Evolutionary conservation across 23 red algal genomes (phyloP).

Genomic region (Gracilaria domingensis): DNA sequence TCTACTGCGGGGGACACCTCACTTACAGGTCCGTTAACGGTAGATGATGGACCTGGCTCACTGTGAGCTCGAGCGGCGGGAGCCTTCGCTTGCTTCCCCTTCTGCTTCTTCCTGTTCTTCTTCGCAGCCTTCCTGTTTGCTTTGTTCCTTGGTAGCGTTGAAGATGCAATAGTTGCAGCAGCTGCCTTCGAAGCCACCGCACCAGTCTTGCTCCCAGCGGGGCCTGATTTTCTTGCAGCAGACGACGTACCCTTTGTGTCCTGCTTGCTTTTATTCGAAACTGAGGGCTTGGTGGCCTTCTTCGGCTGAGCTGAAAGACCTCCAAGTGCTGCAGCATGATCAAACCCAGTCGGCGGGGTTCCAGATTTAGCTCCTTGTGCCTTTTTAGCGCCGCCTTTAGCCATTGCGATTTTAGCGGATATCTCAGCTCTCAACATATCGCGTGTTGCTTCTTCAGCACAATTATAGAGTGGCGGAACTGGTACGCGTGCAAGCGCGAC

Average conservation of each 20-base stretch:
- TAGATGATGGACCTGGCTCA: not conserved
- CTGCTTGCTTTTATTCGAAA: slow-evolving; percentile 13
- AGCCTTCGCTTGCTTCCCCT: slow-evolving; percentile 26
- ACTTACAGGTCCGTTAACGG: not conserved
- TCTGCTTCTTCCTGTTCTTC: slow-evolving; percentile 56
- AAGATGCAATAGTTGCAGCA: slow-evolving; percentile 30
- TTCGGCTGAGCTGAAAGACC: slow-evolving; percentile 27
- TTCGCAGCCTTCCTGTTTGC: slow-evolving; percentile 66
- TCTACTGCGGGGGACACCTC: not conserved
- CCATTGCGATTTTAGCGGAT: slow-evolving; percentile 25
- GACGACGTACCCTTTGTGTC: not conserved
- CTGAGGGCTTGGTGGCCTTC: not conserved
- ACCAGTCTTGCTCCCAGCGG: not conserved
- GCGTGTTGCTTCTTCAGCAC: slow-evolving; percentile 46
- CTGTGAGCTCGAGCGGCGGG: not conserved
- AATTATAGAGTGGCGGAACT: slow-evolving; percentile 9
- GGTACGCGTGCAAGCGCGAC: slow-evolving; percentile 32
- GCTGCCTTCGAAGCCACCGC: not conserved
- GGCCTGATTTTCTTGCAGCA: not conserved
- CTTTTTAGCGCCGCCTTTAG: not conserved
- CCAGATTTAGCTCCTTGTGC: not conserved
- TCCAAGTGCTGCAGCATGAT: slow-evolving; percentile 62
- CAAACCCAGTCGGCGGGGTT: slow-evolving; percentile 15
- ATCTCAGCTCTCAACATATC: slow-evolving; percentile 26
- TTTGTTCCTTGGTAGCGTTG: slow-evolving; percentile 41